Evolutionary conservation across 2,329 filamentous ascomycete genomes (phyloP).

Genomic region (Talaromyces sp.): DNA sequence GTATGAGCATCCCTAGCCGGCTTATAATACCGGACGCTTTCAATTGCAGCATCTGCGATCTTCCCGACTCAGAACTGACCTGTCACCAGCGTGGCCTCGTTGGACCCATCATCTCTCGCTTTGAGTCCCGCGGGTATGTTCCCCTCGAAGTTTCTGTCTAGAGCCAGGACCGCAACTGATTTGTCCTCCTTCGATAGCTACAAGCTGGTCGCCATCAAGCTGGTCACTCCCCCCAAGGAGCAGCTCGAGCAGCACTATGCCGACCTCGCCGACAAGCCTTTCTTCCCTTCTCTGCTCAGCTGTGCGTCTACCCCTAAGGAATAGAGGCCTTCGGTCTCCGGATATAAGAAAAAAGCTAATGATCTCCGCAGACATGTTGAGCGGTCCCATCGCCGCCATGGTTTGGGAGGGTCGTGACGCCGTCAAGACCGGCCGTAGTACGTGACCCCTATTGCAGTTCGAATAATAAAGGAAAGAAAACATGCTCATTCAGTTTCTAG

Average conservation of each 20-base stretch:
- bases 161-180: not conserved
- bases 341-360: slow-evolving; percentile 15
- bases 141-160: not conserved
- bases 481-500: slow-evolving; percentile 35
- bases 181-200: slow-evolving; percentile 53
- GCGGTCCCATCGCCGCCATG: slow-evolving; percentile 97
- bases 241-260: slow-evolving; percentile 98
- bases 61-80: slow-evolving; percentile 17
- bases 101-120: slow-evolving; percentile 95
- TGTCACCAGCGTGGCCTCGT: slow-evolving; percentile 79
- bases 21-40: not conserved
- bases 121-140: slow-evolving; percentile 87
- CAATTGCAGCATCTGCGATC: not conserved
- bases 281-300: slow-evolving; percentile 90
- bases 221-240: slow-evolving; percentile 79
- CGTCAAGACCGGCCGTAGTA: slow-evolving; percentile 96
- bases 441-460: slow-evolving; percentile 28
- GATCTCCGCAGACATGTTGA: slow-evolving; percentile 73
- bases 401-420: slow-evolving; percentile 98
- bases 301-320: slow-evolving; percentile 56
- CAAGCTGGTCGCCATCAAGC: slow-evolving; percentile 99
- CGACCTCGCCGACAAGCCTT: slow-evolving; percentile 88
- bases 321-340: no score
- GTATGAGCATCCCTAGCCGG: slow-evolving; percentile 47
- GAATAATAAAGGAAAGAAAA: slow-evolving; percentile 4